Evolutionary conservation across 495 filamentous ascomycete species (phyloP).

Genomic region (Podospora fimiseda): DNA sequence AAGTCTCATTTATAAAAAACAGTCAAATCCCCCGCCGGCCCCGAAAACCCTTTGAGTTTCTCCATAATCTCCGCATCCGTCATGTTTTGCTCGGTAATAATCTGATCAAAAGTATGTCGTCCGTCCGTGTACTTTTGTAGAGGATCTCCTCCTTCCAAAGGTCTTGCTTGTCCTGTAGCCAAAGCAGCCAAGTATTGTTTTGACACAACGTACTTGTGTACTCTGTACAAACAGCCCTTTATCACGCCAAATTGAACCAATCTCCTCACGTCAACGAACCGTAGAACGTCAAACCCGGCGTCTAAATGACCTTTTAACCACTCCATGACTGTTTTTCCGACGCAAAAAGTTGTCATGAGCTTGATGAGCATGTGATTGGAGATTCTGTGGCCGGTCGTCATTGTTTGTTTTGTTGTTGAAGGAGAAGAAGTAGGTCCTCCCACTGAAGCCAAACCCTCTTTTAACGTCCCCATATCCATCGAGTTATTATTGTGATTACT

Average conservation of each 20-base stretch:
- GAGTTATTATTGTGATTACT: neutral
- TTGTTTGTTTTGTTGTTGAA: too few relatives aligned
- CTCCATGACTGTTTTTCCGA: constrained; percentile 70
- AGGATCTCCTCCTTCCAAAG: constrained; percentile 29
- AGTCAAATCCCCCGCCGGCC: constrained; percentile 41
- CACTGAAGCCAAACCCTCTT: too few relatives aligned
- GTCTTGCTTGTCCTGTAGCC: constrained; percentile 32
- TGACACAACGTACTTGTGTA: constrained; percentile 81
- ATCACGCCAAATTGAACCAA: constrained; percentile 94
- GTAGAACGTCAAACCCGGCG: constrained; percentile 49
- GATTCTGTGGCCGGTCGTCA: constrained; percentile 27
- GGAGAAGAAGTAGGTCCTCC: too few relatives aligned
- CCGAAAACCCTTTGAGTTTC: constrained; percentile 36
- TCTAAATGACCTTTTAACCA: constrained; percentile 70
- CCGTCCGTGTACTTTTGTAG: constrained; percentile 72
- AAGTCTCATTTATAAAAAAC: constrained; percentile 43
- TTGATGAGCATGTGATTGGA: constrained; percentile 52
- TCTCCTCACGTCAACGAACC: constrained; percentile 75
- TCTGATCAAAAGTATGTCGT: constrained; percentile 80
- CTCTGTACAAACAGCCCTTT: constrained; percentile 88
- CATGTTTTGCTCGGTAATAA: constrained; percentile 68
- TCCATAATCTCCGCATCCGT: constrained; percentile 53
- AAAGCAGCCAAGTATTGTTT: constrained; percentile 44
- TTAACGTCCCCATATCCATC: too few relatives aligned
- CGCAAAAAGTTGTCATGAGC: constrained; percentile 72